A percentile compares a stretch with the other conserved stretches of the same genome.
phyloP scores from a whole-genome alignment of 345 rosid genomes.

The Aethionema arabicum region DNA sequence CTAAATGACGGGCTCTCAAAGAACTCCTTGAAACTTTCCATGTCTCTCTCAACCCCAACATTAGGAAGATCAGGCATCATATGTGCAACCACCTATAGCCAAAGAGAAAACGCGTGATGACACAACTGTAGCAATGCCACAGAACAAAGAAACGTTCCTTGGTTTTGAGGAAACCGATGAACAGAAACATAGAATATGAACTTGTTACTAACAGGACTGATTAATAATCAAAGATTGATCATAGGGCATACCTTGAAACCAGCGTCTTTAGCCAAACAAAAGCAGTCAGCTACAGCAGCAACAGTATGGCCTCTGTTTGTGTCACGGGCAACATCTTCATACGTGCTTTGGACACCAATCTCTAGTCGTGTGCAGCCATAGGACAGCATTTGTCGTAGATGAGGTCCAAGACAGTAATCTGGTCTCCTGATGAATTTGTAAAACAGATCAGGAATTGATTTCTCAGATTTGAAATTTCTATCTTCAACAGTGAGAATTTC shows the following conservation, averaged over 20 bases:
- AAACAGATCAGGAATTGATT: slow-evolving; percentile 13
- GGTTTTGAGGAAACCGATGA: slow-evolving; percentile 4
- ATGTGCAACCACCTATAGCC: slow-evolving; percentile 90
- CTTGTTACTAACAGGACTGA: slow-evolving; percentile 6
- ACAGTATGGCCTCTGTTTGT: slow-evolving; percentile 98
- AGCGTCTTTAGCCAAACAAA: slow-evolving; percentile 96
- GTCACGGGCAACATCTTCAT: slow-evolving; percentile 97
- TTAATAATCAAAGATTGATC: not conserved
- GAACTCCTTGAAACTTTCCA: slow-evolving; percentile 94
- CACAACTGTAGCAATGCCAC: not conserved
- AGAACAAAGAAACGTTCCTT: not conserved
- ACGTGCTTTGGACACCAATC: slow-evolving; percentile 99
- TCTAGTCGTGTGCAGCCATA: slow-evolving; percentile 97
- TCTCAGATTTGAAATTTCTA: not conserved
- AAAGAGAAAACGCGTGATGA: slow-evolving; percentile 3
- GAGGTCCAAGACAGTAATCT: slow-evolving; percentile 98
- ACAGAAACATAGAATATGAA: slow-evolving; percentile 19
- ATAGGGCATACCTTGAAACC: slow-evolving; percentile 78
- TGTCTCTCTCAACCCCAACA: slow-evolving; percentile 96
- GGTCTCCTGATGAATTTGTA: slow-evolving; percentile 70
- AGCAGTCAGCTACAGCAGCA: slow-evolving; percentile 98
- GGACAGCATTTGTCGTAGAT: slow-evolving; percentile 90
- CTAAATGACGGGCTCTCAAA: slow-evolving; percentile 94
- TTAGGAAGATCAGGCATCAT: slow-evolving; percentile 99
- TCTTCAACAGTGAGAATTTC: not conserved